These are phyloP conservation scores for Fraxinus paxiana DNA, from an alignment of 305 asterid genomes.

Conservation along the genomic window DNA sequence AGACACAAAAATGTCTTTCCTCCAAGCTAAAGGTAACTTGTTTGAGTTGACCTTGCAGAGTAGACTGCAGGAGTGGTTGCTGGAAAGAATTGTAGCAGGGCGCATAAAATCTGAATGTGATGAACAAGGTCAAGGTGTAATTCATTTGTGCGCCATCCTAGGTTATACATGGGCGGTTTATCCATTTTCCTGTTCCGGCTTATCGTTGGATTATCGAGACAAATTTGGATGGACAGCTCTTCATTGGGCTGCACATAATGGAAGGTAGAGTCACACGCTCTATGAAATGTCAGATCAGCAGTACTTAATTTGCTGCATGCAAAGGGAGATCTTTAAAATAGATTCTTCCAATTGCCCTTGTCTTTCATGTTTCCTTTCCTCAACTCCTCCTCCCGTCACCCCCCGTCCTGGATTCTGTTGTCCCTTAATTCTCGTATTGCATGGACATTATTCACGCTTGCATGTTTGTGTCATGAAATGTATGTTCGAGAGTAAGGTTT, in stretches of 20 bases:
- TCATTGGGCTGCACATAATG: conserved; percentile 94
- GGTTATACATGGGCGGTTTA: conserved; percentile 85
- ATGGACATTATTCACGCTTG: not conserved
- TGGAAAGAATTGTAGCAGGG: conserved; percentile 69
- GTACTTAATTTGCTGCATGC: not conserved
- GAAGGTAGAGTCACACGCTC: conserved; percentile 48
- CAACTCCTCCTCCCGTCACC: not conserved
- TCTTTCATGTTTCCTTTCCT: conserved; percentile 4
- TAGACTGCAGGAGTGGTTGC: conserved; percentile 74
- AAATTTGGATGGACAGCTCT: conserved; percentile 95
- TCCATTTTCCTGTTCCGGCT: conserved; percentile 74
- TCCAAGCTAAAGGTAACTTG: conserved; percentile 68
- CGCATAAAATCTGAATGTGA: conserved; percentile 64
- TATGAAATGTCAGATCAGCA: not conserved
- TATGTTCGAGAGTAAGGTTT: conserved; percentile 1
- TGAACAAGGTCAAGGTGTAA: conserved; percentile 88
- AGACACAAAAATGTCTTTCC: conserved; percentile 45
- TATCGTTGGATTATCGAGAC: conserved; percentile 88
- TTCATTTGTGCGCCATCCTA: conserved; percentile 89
- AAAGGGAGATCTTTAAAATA: not conserved
- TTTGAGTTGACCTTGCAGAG: conserved; percentile 72
- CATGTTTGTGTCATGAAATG: not conserved
- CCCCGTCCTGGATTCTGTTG: not conserved
- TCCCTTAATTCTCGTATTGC: not conserved
- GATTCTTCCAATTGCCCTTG: not conserved